Evolutionary conservation across 306 rosid genomes (phyloP).

Genomic region (Dicorynia guianensis): DNA sequence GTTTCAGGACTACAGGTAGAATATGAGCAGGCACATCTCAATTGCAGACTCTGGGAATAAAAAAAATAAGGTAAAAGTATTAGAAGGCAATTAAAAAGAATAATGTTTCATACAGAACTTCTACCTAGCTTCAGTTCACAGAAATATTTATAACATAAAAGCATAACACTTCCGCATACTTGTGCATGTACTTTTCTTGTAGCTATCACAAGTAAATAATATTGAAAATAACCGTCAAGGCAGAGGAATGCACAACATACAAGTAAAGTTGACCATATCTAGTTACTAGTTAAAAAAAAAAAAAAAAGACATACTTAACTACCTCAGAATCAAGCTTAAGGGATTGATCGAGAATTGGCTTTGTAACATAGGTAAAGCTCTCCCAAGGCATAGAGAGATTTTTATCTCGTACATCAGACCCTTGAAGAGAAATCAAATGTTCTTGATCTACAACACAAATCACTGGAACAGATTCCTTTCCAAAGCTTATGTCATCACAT

Average conservation of each 20-base stretch:
- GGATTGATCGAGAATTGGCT: slow-evolving; percentile 79
- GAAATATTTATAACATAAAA: neutral
- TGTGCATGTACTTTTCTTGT: neutral
- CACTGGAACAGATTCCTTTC: slow-evolving; percentile 83
- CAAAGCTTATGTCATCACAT: slow-evolving; percentile 92
- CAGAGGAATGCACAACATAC: slow-evolving; percentile 22
- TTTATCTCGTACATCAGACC: slow-evolving; percentile 54
- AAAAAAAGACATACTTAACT: slow-evolving; percentile 38
- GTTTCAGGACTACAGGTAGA: slow-evolving; percentile 79
- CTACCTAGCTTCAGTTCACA: slow-evolving; percentile 23
- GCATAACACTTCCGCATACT: slow-evolving; percentile 3
- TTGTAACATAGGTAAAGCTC: slow-evolving; percentile 72
- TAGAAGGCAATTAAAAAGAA: slow-evolving; percentile 21
- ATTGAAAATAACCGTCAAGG: neutral
- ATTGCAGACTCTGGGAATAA: slow-evolving; percentile 68
- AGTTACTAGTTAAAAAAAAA: slow-evolving; percentile 34
- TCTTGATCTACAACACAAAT: slow-evolving; percentile 78
- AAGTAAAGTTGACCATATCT: slow-evolving; percentile 27
- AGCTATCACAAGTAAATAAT: slow-evolving; percentile 26
- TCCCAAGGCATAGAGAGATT: slow-evolving; percentile 72
- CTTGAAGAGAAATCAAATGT: slow-evolving; percentile 58
- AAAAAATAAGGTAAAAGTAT: slow-evolving; percentile 26
- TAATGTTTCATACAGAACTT: slow-evolving; percentile 18
- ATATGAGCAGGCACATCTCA: slow-evolving; percentile 83
- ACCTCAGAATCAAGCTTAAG: slow-evolving; percentile 78